phyloP scores from a whole-genome alignment of 1,284 basidiomycete species.

The Wallemia ichthyophaga region DNA sequence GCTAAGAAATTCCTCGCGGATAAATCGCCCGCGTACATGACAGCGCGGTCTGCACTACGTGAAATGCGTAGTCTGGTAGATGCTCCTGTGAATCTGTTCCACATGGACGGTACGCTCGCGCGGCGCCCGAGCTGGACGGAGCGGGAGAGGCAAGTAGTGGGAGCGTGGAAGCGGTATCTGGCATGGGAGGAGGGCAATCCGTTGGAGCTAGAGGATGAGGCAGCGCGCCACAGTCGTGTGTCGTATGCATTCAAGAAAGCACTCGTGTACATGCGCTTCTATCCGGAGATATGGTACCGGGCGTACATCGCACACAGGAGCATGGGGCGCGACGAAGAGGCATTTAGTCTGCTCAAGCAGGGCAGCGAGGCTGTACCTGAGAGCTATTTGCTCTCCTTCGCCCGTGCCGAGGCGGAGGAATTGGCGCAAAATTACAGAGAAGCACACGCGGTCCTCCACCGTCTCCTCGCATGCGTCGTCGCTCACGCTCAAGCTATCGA shows the following conservation, averaged over 20 bases:
- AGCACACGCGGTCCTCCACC: conserved; percentile 36
- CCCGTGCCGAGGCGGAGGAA: conserved; percentile 60
- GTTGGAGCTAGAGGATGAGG: conserved; percentile 54
- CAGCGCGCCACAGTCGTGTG: conserved; percentile 34
- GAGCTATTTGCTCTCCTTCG: conserved; percentile 67
- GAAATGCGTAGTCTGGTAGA: conserved; percentile 35
- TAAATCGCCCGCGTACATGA: conserved; percentile 63
- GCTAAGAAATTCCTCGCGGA: conserved; percentile 83
- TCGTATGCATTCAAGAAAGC: conserved; percentile 65
- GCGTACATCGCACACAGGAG: conserved; percentile 17
- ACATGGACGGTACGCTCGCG: conserved; percentile 26
- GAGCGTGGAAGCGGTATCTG: conserved; percentile 67
- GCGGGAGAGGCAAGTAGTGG: conserved; percentile 39
- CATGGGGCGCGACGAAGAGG: conserved; percentile 52
- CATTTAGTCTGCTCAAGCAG: conserved; percentile 41
- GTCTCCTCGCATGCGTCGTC: conserved; percentile 29
- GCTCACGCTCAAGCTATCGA: conserved; percentile 17
- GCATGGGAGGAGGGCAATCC: conserved; percentile 93
- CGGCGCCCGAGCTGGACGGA: conserved; percentile 38
- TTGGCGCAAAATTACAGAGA: conserved; percentile 28
- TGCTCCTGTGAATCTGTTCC: conserved; percentile 24
- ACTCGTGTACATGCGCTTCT: conserved; percentile 68
- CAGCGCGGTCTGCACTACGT: conserved; percentile 60
- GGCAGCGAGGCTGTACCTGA: conserved; percentile 64
- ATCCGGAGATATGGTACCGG: conserved; percentile 64